Base-by-base conservation (phyloP, 2,329 filamentous ascomycete species). In the Cercospora sesami region DNA sequence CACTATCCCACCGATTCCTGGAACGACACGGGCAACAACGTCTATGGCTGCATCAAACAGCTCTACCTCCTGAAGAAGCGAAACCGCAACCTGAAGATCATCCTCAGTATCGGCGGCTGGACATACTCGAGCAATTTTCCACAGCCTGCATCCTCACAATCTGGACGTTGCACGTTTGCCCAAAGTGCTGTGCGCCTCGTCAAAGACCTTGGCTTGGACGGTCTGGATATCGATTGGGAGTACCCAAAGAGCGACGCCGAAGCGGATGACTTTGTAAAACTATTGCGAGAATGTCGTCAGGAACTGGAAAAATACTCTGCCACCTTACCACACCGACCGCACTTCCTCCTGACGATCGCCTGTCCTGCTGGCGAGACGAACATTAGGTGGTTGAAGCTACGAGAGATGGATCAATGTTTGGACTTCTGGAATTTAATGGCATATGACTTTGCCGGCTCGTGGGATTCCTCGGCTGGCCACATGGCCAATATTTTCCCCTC, bases 31-130 rank as follows among this genome's bases (percentile, higher is more conserved):
- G 93, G 92, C 59, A 87, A 82, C 67, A 93, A 94, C 75, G 87
- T 89, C 61, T 93, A 93, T 74, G 93, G 93, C 48, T 90, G 88
- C 75, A 79, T 93, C 70, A 93, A 93, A 80, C 91, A 94, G 76
- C 82, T 96, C 1, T 92, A 86, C 77, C 79, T 92, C 1, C 84
- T 91, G 63, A 96, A 96, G 83, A 89, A 93, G 80, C 81, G 84
- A 72, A 87, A 96, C 77, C 87, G 92, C 21, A 87, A 91, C 63
- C 80, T 96, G 66, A 96, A 96, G 80, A 85, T 90, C 3, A 85
- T 97, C 12, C 86, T 97, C 4, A 93, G 90, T 64, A 92, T 96
- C 68, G 93, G 93, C 48, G 93, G 93, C 16, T 95, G 90, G 88
- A 91, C 88, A 0, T 92, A 91, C 77, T 91, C 90, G 3, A 80